These are phyloP conservation scores for Fusarium euwallaceae DNA, from an alignment of 2,329 filamentous ascomycete genomes.

Conservation along the genomic window DNA sequence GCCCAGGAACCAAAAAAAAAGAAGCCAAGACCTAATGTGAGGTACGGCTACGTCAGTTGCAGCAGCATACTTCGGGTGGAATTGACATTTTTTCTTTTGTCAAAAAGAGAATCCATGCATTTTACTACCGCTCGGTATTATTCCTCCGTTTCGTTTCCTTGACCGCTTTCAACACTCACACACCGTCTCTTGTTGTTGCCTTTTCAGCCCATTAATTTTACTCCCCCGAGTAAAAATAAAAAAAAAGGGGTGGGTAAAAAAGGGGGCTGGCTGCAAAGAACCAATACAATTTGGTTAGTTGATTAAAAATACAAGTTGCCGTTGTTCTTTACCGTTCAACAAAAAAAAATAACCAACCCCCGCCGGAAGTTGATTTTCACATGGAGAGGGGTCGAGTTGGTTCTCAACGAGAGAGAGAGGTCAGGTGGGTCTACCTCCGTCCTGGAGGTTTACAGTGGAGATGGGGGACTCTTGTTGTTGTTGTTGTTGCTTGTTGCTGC, in stretches of 20 bases:
- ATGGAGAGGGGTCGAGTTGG: constrained; percentile 27
- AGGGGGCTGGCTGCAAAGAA: not conserved
- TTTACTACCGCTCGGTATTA: not conserved
- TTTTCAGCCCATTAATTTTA: constrained; percentile 6
- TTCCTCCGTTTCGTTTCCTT: constrained; percentile 4
- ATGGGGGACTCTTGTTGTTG: constrained; percentile 17
- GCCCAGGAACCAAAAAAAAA: constrained; percentile 3
- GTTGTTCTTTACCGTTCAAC: constrained; percentile 32
- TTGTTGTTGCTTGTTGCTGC: not conserved
- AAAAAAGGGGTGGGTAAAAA: not conserved
- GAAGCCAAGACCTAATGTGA: not conserved
- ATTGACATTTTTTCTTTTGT: constrained; percentile 12
- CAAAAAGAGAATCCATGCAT: not conserved
- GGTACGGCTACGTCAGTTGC: constrained; percentile 18
- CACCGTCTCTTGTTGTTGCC: constrained; percentile 12
- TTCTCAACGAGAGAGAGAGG: constrained; percentile 23
- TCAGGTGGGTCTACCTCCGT: constrained; percentile 45
- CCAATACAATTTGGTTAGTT: not conserved
- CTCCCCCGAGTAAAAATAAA: not conserved
- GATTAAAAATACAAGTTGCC: constrained; percentile 24
- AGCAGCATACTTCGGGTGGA: constrained; percentile 28
- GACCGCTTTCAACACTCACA: constrained; percentile 8
- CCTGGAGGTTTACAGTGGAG: constrained; percentile 38
- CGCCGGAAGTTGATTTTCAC: constrained; percentile 35
- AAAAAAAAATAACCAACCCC: constrained; percentile 1